Evolutionary conservation across 352 stramenopile species (phyloP).

Genomic region (Peronospora belbahrii): DNA sequence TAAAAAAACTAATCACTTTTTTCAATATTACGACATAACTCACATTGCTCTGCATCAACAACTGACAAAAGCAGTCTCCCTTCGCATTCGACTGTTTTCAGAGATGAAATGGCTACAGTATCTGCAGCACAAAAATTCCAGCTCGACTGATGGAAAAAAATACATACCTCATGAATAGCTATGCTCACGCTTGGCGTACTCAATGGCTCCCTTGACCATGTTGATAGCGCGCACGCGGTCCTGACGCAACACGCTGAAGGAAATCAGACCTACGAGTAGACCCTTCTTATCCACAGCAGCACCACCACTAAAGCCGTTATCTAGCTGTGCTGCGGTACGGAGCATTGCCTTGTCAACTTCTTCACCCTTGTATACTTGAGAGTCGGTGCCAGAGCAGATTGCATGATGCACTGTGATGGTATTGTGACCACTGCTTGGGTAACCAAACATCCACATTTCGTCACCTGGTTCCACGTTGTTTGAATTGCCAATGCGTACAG

Average conservation of each 20-base stretch:
- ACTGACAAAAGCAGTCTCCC: constrained; percentile 14
- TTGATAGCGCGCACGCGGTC: constrained; percentile 84
- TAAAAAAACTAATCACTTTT: constrained; percentile 21
- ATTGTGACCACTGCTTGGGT: constrained; percentile 83
- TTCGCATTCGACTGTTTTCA: constrained; percentile 11
- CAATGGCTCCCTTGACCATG: constrained; percentile 84
- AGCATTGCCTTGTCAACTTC: constrained; percentile 85
- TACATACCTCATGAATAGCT: constrained; percentile 40
- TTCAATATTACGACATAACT: constrained; percentile 28
- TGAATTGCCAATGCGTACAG: constrained; percentile 78
- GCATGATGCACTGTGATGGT: constrained; percentile 86
- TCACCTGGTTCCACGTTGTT: constrained; percentile 85
- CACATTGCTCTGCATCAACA: constrained; percentile 19
- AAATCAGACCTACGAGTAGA: constrained; percentile 78
- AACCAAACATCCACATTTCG: constrained; percentile 89
- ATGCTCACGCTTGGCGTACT: constrained; percentile 74
- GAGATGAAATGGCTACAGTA: constrained; percentile 6
- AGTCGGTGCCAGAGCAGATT: constrained; percentile 85
- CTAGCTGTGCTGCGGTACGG: constrained; percentile 71
- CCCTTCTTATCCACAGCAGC: constrained; percentile 82
- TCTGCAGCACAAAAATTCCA: neutral
- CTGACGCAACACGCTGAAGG: constrained; percentile 79
- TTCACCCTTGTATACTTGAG: constrained; percentile 76
- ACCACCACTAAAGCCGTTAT: constrained; percentile 82
- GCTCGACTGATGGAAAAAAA: neutral